These are phyloP conservation scores for Trametes cingulata DNA, from an alignment of 768 basidiomycete species.

Conservation along the genomic window DNA sequence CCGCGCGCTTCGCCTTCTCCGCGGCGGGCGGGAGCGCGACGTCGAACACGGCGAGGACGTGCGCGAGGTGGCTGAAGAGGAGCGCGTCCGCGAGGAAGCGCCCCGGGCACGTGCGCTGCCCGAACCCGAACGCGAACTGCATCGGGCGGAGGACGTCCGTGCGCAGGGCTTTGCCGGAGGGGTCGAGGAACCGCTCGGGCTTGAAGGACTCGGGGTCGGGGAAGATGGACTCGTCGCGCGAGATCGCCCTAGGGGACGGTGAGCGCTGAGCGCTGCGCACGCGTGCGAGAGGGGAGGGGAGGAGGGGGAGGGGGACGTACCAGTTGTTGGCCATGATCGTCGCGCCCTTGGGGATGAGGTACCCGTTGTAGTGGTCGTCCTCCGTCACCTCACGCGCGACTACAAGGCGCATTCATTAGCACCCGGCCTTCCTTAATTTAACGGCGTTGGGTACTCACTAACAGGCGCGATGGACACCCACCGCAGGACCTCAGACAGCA, in stretches of 20 bases:
- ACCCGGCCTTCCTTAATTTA: no score
- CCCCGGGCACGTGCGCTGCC: constrained; percentile 24
- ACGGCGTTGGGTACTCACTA: constrained; percentile 5
- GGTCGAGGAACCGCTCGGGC: constrained; percentile 32
- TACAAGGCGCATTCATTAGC: background rate
- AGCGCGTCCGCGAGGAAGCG: constrained; percentile 25
- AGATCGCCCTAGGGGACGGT: constrained; percentile 36
- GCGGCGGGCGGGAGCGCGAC: constrained; percentile 17
- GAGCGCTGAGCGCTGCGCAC: background rate
- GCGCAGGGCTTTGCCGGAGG: constrained; percentile 7
- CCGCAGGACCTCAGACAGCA: constrained; percentile 24
- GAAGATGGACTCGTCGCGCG: constrained; percentile 31
- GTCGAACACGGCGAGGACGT: constrained; percentile 29
- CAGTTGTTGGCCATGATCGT: constrained; percentile 35
- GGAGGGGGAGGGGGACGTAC: constrained; percentile 3
- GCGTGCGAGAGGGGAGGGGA: background rate
- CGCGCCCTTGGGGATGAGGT: constrained; percentile 34
- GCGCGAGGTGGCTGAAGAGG: constrained; percentile 26
- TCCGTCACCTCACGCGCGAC: constrained; percentile 17
- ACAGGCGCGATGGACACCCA: constrained; percentile 26
- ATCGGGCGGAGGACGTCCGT: constrained; percentile 19
- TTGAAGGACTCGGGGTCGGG: constrained; percentile 32
- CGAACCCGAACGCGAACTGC: constrained; percentile 25
- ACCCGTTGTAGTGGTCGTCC: constrained; percentile 30
- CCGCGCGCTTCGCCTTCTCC: constrained; percentile 7